These are phyloP conservation scores for Gossypium australe DNA, from an alignment of 345 rosid species.

Conservation along the genomic window DNA sequence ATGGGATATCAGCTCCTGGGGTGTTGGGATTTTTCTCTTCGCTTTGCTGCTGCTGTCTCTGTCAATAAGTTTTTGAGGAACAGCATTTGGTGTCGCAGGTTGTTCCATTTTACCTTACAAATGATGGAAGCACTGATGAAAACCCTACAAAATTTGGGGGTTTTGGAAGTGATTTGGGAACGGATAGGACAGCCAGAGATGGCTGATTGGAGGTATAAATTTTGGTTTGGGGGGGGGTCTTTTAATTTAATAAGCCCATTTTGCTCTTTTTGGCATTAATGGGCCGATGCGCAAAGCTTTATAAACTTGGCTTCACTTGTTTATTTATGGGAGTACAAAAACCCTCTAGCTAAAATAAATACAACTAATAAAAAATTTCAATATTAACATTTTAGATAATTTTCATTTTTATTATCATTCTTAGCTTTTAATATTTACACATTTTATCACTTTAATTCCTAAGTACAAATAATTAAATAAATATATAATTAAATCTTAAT, in stretches of 20 bases:
- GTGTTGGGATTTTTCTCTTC: conserved; percentile 46
- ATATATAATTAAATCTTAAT: too few relatives aligned
- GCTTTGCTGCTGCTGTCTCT: conserved; percentile 15
- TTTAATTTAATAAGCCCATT: background rate
- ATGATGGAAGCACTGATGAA: background rate
- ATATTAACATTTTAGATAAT: too few relatives aligned
- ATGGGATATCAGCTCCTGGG: conserved; percentile 71
- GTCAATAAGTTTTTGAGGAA: conserved; percentile 3
- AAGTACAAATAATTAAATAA: too few relatives aligned
- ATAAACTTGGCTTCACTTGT: too few relatives aligned
- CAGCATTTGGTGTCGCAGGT: background rate
- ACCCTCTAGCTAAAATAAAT: too few relatives aligned
- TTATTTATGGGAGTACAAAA: too few relatives aligned
- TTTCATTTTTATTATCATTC: too few relatives aligned
- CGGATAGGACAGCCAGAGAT: background rate
- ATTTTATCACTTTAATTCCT: too few relatives aligned
- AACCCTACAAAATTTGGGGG: background rate
- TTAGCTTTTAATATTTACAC: too few relatives aligned
- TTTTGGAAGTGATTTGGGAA: background rate
- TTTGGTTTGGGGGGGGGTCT: background rate
- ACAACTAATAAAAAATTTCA: too few relatives aligned
- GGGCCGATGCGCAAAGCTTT: background rate
- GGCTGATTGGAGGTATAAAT: background rate
- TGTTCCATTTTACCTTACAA: background rate
- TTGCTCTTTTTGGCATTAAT: background rate